These are phyloP conservation scores for Euphorbia peplus DNA, from an alignment of 345 rosid genomes.

Conservation along the genomic window DNA sequence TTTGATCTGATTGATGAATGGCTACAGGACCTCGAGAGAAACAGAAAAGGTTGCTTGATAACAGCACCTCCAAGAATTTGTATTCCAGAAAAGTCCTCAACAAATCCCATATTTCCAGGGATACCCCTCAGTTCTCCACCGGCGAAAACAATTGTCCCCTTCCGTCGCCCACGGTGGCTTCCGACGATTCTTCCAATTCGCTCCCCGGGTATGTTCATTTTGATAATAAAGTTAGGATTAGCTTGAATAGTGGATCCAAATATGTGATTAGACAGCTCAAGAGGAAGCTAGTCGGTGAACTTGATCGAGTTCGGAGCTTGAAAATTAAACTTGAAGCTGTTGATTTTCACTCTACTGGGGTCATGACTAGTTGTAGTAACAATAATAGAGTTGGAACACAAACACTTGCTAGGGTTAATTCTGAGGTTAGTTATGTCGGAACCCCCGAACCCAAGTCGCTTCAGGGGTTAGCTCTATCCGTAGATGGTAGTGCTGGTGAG, in stretches of 20 bases:
- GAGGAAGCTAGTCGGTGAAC: conserved; percentile 55
- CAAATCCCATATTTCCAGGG: not conserved
- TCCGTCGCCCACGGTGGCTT: conserved; percentile 30
- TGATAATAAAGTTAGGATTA: conserved; percentile 43
- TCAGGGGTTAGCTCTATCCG: conserved; percentile 26
- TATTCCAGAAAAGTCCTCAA: not conserved
- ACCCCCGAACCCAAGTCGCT: conserved; percentile 18
- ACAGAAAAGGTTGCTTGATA: not conserved
- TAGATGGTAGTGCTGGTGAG: conserved; percentile 23
- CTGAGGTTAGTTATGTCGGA: conserved; percentile 53
- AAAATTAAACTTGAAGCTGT: conserved; percentile 43
- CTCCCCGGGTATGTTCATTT: conserved; percentile 40
- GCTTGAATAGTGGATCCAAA: conserved; percentile 32
- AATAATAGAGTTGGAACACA: conserved; percentile 24
- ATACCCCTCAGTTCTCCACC: not conserved
- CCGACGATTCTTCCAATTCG: conserved; percentile 40
- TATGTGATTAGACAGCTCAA: conserved; percentile 38
- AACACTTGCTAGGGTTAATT: conserved; percentile 38
- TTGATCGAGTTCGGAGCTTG: conserved; percentile 48
- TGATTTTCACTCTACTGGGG: conserved; percentile 17
- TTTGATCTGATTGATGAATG: not conserved
- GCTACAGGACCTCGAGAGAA: conserved; percentile 3
- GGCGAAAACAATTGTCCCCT: not conserved
- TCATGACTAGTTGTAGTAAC: conserved; percentile 3
- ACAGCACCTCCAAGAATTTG: not conserved